A percentile compares a stretch with the other conserved stretches of the same genome.
Evolutionary conservation across 2,329 filamentous ascomycete genomes (phyloP).

Genomic region (Neofusicoccum cordaticola): DNA sequence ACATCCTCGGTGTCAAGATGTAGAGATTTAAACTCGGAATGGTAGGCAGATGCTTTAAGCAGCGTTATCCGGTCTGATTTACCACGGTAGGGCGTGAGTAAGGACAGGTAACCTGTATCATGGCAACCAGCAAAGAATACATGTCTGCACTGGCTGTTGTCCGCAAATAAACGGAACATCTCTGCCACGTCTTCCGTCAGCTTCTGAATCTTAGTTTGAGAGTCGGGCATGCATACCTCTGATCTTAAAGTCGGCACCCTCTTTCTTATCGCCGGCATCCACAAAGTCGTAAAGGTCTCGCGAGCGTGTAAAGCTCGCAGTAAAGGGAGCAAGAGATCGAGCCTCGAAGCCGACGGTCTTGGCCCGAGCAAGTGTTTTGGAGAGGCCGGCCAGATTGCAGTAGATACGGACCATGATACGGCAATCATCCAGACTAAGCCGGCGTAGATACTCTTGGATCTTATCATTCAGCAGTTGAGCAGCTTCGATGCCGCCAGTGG

Average conservation of each 20-base stretch:
- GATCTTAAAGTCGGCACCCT: slow-evolving; percentile 57
- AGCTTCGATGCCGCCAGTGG: slow-evolving; percentile 55
- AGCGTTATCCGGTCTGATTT: slow-evolving; percentile 55
- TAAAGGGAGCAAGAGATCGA: slow-evolving; percentile 55
- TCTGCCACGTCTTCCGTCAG: slow-evolving; percentile 22
- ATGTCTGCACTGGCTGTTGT: slow-evolving; percentile 61
- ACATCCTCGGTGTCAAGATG: slow-evolving; percentile 52
- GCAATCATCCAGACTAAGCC: slow-evolving; percentile 44
- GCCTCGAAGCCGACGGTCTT: slow-evolving; percentile 54
- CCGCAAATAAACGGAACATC: slow-evolving; percentile 50
- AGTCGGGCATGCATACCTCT: slow-evolving; percentile 38
- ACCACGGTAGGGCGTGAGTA: slow-evolving; percentile 53
- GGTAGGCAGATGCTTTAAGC: slow-evolving; percentile 50
- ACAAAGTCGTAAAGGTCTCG: slow-evolving; percentile 60
- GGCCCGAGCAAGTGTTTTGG: slow-evolving; percentile 49
- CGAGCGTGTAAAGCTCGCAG: slow-evolving; percentile 56
- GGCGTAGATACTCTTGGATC: slow-evolving; percentile 46
- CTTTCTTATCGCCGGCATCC: slow-evolving; percentile 59
- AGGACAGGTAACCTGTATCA: slow-evolving; percentile 56
- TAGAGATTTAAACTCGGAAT: slow-evolving; percentile 53
- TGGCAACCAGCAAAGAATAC: slow-evolving; percentile 64
- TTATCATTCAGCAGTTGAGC: slow-evolving; percentile 53
- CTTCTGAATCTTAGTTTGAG: background rate
- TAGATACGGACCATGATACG: slow-evolving; percentile 57
- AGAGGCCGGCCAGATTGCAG: slow-evolving; percentile 54